phyloP scores from a whole-genome alignment of 2,329 filamentous ascomycete species.

The Cercospora sojina region DNA sequence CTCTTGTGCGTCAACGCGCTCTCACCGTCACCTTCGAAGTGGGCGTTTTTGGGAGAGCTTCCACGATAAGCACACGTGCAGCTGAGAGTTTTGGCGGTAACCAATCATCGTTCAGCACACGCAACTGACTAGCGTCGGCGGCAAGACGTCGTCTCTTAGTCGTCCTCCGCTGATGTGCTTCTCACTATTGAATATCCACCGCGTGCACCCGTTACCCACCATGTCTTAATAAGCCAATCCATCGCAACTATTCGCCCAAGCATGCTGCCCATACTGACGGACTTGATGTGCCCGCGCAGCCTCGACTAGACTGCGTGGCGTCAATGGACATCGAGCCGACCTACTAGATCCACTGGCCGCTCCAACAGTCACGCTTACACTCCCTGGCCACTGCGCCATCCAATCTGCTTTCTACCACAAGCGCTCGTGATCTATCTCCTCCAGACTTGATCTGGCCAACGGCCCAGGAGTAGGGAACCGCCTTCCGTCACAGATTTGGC shows the following conservation, averaged over 20 bases:
- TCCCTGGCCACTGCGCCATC: conserved; percentile 1
- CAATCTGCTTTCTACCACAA: conserved; percentile 13
- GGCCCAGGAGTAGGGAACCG: not conserved
- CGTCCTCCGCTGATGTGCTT: not conserved
- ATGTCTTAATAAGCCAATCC: not conserved
- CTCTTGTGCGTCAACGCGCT: not conserved
- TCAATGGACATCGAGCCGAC: not conserved
- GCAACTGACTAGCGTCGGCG: conserved; percentile 8
- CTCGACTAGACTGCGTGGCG: conserved; percentile 1
- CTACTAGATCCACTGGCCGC: conserved; percentile 2
- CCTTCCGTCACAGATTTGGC: conserved; percentile 5
- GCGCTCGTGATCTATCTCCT: conserved; percentile 10
- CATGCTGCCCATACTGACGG: not conserved
- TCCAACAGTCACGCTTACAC: not conserved
- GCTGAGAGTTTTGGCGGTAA: not conserved
- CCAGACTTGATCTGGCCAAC: not conserved
- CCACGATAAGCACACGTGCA: not conserved
- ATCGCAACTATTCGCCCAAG: not conserved
- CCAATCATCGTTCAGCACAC: not conserved
- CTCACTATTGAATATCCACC: conserved; percentile 3
- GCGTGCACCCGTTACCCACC: not conserved
- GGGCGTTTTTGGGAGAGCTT: not conserved
- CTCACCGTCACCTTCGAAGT: not conserved
- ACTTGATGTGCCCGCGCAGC: not conserved
- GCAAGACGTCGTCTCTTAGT: conserved; percentile 11